phyloP scores from a whole-genome alignment of 768 basidiomycete genomes.

The Auricularia cornea region DNA sequence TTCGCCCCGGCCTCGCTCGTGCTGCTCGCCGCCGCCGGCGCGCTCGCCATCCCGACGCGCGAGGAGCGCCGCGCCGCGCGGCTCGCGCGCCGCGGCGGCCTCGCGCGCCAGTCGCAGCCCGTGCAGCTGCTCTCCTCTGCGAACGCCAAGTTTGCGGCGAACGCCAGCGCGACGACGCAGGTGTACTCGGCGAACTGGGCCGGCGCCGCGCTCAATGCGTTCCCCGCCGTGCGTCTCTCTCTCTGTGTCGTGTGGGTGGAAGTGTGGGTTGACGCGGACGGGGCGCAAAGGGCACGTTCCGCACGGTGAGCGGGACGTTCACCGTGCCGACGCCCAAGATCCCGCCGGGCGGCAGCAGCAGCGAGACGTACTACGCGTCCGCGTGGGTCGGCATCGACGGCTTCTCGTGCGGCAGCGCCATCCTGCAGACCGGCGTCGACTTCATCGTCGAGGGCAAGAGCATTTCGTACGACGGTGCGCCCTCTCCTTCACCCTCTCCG shows the following conservation, averaged over 20 bases:
- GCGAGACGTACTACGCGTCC: slow-evolving; percentile 20
- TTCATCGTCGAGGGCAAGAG: slow-evolving; percentile 19
- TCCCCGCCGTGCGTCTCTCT: slow-evolving; percentile 5
- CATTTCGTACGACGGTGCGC: slow-evolving; percentile 24
- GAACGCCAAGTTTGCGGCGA: not conserved
- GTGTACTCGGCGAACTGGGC: slow-evolving; percentile 30
- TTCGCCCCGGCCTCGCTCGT: slow-evolving; percentile 12
- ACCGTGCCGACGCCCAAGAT: slow-evolving; percentile 24
- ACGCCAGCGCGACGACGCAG: slow-evolving; percentile 14
- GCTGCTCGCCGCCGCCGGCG: slow-evolving; percentile 17
- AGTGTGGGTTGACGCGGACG: no score
- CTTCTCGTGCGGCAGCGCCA: slow-evolving; percentile 27
- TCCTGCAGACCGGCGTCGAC: slow-evolving; percentile 30
- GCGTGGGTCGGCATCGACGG: slow-evolving; percentile 33
- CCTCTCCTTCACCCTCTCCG: not conserved
- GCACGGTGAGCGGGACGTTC: slow-evolving; percentile 27
- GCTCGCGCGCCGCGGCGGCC: slow-evolving; percentile 13
- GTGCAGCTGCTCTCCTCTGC: not conserved
- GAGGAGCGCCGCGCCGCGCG: slow-evolving; percentile 12
- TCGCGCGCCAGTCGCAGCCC: slow-evolving; percentile 6
- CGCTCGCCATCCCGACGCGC: slow-evolving; percentile 14
- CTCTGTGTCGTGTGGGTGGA: slow-evolving; percentile 10
- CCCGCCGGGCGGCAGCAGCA: slow-evolving; percentile 10
- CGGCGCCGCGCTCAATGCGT: slow-evolving; percentile 23
- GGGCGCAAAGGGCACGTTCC: slow-evolving; percentile 24